Evolutionary conservation across 306 rosid species (phyloP), one percentile per base, ranked within the genome.

Genomic region (Castanospermum australe): DNA sequence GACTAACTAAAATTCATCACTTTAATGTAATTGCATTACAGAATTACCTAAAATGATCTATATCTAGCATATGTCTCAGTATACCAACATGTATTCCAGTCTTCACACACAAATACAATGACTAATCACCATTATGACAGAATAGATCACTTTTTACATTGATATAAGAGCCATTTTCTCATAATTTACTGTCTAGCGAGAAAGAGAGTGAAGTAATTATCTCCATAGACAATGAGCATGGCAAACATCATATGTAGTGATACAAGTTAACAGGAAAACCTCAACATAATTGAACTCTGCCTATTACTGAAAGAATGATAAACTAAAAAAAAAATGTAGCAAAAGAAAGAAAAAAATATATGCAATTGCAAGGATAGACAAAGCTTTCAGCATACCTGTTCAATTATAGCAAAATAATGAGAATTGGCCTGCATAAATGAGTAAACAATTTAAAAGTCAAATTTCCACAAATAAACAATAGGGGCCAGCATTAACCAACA

Each of bases 401-500:
- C 99, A 69, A 95, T 93, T 82, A 95, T 91, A 76, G 98, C 87
- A 88, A 71, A 95, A 69, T 89, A 95, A 83, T 95, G 97, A 63
- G 98, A 93, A 86, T 95, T 95, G 41, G 99, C 99, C 99, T 95
- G 99, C 97, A 91, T 15, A 51, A 70, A 83, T 32, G 69, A 72
- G 66, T 77, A 57, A 67, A 66, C 72, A 74, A 61, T 55, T 36
- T 35, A 45, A 52, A 64, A 24, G 84, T 80, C 78, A 83, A 85
- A 60, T 41, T 75, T 67, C 81, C 77, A 24, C 68, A 75, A 56
- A 55, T 21, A 65, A 68, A 47, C 60, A 8, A 42, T 36, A 28
- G 42, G 54, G 6, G 32, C 9, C n/a, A 18, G 10, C 44, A 25
- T 0, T 48, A 67, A 42, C 38, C 36, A n/a, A 44, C 52, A 68